Conservation (phyloP, 2,329 filamentous ascomycete genomes). For the Claviceps monticola region DNA sequence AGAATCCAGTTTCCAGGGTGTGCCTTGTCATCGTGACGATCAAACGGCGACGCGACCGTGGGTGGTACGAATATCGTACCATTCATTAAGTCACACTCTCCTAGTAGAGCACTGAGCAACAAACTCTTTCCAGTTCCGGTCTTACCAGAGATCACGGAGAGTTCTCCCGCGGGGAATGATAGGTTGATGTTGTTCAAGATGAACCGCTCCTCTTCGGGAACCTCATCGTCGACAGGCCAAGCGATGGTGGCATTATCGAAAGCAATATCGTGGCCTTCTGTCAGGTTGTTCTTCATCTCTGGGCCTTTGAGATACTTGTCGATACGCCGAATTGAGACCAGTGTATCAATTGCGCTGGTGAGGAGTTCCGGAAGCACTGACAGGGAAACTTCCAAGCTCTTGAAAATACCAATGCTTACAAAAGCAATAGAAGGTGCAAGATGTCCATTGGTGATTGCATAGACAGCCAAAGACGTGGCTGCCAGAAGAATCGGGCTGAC, state of each 20-base stretch:
- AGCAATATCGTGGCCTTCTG: conserved; percentile 42
- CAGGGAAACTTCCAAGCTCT: conserved; percentile 56
- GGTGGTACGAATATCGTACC: conserved; percentile 45
- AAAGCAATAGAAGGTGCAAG: conserved; percentile 65
- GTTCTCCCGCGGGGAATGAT: conserved; percentile 51
- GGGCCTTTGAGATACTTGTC: conserved; percentile 55
- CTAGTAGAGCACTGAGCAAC: conserved; percentile 58
- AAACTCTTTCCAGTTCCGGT: conserved; percentile 70
- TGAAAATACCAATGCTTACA: conserved; percentile 62
- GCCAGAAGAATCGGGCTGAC: conserved; percentile 60
- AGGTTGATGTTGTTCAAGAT: conserved; percentile 50
- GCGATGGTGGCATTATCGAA: conserved; percentile 58
- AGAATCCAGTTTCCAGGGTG: conserved; percentile 55
- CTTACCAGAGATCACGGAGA: conserved; percentile 63
- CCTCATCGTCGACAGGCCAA: conserved; percentile 55
- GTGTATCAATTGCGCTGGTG: conserved; percentile 55
- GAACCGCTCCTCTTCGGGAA: conserved; percentile 46
- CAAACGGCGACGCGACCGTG: conserved; percentile 29
- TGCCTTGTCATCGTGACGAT: conserved; percentile 49
- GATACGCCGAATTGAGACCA: conserved; percentile 59
- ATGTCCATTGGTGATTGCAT: conserved; percentile 47
- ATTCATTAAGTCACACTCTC: conserved; percentile 55
- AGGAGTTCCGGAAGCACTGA: conserved; percentile 60
- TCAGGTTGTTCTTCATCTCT: conserved; percentile 43
- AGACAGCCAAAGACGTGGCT: conserved; percentile 55